A percentile compares a stretch with the other conserved stretches of the same genome.
Evolutionary conservation across 75 land plant species (phyloP).

Genomic region (Chamaecyparis obtusa): DNA sequence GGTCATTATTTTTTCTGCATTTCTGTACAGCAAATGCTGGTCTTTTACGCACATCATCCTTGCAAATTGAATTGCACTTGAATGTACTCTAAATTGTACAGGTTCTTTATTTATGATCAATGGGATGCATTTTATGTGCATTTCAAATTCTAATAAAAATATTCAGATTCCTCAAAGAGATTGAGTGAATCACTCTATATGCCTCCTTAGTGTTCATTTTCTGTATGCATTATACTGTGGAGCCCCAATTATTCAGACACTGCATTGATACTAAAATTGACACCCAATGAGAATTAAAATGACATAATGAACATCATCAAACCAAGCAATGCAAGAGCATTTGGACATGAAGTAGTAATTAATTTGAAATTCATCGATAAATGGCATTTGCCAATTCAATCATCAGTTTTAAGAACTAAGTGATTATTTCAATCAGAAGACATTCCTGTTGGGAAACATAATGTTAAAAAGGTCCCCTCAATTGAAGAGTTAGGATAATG

Average conservation of each 20-base stretch:
- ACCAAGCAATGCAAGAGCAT: not conserved
- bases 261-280: not conserved
- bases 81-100: constrained; percentile 1
- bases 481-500: not conserved
- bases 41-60: not conserved
- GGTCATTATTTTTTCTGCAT: not conserved
- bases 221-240: no score
- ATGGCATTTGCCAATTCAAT: not conserved
- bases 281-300: not conserved
- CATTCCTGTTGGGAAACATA: not conserved
- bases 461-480: not conserved
- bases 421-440: not conserved
- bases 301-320: not conserved
- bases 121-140: not conserved
- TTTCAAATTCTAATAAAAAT: not conserved
- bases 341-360: not conserved
- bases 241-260: not conserved
- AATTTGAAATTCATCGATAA: not conserved
- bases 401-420: not conserved
- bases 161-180: not conserved
- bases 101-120: not conserved
- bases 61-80: not conserved
- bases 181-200: not conserved
- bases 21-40: not conserved
- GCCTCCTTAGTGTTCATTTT: not conserved